Base-by-base conservation (phyloP, 306 rosid species). In the Sesbania bispinosa region DNA sequence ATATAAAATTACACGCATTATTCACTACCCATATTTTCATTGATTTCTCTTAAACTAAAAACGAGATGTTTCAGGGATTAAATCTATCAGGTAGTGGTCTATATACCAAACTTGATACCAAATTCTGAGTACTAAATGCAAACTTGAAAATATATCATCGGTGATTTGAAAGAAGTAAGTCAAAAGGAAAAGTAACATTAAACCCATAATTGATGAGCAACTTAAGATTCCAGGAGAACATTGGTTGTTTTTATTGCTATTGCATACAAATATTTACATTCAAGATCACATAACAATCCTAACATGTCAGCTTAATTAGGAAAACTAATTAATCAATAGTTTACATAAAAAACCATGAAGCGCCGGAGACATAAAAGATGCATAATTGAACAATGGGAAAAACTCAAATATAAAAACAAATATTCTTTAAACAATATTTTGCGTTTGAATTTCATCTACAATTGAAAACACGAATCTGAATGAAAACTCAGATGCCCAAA, bases 401-500 rank as follows among this genome's bases (percentile, higher is more conserved):
- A 65, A 62, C 26, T n/a, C 7, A 66, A 3, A 13, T 14, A 13
- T n/a, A 0, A 38, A 38, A 11, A 59, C 19, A 41, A 1, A n/a
- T n/a, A n/a, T n/a, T n/a, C n/a, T n/a, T n/a, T n/a, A n/a, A n/a
- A n/a, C n/a, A n/a, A n/a, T n/a, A n/a, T n/a, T n/a, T n/a, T n/a
- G n/a, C n/a, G n/a, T n/a, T n/a, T n/a, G n/a, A n/a, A n/a, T n/a
- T n/a, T n/a, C n/a, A n/a, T n/a, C n/a, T n/a, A n/a, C n/a, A n/a
- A 39, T 16, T 26, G 66, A 32, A 72, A 35, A 13, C 21, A 19
- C 41, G 55, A 35, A 63, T 68, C 47, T 36, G 39, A 68, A 64
- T 15, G 23, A 30, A 35, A 39, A 77, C 21, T 67, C 23, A 77
- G 66, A 77, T 59, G 65, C 16, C 13, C 3, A 33, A 57, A 57